Conservation (phyloP, 306 rosid species). For the Lathyrus aphaca region DNA sequence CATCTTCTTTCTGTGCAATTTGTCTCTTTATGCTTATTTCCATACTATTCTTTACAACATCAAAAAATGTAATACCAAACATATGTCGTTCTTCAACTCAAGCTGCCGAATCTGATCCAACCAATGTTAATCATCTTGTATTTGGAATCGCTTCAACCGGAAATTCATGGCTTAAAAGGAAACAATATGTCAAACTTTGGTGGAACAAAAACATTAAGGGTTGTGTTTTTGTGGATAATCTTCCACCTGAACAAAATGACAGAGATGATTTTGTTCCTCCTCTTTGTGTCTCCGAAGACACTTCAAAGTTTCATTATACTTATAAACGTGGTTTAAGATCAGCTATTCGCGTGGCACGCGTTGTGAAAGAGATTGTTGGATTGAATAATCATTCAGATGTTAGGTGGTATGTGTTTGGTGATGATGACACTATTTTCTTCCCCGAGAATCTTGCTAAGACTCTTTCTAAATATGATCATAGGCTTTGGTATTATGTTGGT, state of each 20-base stretch:
- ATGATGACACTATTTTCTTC: constrained; percentile 81
- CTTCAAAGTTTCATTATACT: constrained; percentile 68
- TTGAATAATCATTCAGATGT: constrained; percentile 55
- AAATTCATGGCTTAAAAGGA: constrained; percentile 59
- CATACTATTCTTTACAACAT: constrained; percentile 40
- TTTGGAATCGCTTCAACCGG: constrained; percentile 75
- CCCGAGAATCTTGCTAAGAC: constrained; percentile 74
- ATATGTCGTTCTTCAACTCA: background rate
- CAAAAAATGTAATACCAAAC: constrained; percentile 9
- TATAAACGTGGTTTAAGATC: constrained; percentile 50
- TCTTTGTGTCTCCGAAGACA: constrained; percentile 64
- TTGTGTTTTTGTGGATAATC: constrained; percentile 68
- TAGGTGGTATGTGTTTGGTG: constrained; percentile 90
- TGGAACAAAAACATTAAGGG: constrained; percentile 68
- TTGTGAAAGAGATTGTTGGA: constrained; percentile 67
- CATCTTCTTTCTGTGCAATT: constrained; percentile 43
- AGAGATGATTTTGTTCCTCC: constrained; percentile 55
- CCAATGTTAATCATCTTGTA: constrained; percentile 63
- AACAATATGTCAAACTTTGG: constrained; percentile 61
- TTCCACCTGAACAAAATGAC: constrained; percentile 30
- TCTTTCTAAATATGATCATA: constrained; percentile 76
- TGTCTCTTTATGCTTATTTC: constrained; percentile 41
- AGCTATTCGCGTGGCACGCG: constrained; percentile 81
- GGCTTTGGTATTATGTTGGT: constrained; percentile 77
- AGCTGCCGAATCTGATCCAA: constrained; percentile 31